Evolutionary conservation across 2,329 filamentous ascomycete genomes (phyloP), one percentile per base, ranked within the genome.

Genomic region (Waltergamsia citrina): DNA sequence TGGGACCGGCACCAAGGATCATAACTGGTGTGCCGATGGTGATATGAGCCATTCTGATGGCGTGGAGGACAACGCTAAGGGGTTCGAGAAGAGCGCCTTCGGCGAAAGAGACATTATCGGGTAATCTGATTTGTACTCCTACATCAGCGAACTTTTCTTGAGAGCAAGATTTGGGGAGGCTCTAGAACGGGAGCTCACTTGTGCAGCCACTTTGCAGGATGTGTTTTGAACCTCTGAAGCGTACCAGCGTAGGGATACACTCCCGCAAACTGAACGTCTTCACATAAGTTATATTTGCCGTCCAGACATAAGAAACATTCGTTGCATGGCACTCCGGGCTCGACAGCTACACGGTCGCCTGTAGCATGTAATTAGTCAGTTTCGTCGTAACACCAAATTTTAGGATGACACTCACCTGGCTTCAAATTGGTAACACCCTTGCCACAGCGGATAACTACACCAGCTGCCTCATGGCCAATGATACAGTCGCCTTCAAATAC

Each of bases 41-140:
- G 12, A 81, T 53, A 3, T 63, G 59, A 2, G 68, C 67, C 1
- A 61, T 61, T 20, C 65, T 59, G 38, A 81, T 65, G n/a, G 67
- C 78, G 38, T 77, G 70, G 43, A 81, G 61, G 4, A 74, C 73
- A 6, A 81, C 77, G 14, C 69, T 73, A 6, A 81, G 59, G 3
- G 78, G 78, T 42, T 81, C 77, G 15, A 82, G 66, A 3, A 82
- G 64, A 10, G 78, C 75, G 6, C 69, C 76, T 44, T 80, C 67
- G 11, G 64, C 62, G 46, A 65, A 80, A 8, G 61, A 66, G 33
- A 81, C 54, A 31, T 60, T 66, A 32, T 71, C 63, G 1, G 76
- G 74, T 3, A 81, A 51, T 20, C 29, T 31, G 16, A n/a, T 37
- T 59, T 58, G 29, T 7, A 11, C 22, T 24, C 8, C 22, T n/a